phyloP scores from a whole-genome alignment of 352 stramenopile species.

The Phytophthora ohioensis region DNA sequence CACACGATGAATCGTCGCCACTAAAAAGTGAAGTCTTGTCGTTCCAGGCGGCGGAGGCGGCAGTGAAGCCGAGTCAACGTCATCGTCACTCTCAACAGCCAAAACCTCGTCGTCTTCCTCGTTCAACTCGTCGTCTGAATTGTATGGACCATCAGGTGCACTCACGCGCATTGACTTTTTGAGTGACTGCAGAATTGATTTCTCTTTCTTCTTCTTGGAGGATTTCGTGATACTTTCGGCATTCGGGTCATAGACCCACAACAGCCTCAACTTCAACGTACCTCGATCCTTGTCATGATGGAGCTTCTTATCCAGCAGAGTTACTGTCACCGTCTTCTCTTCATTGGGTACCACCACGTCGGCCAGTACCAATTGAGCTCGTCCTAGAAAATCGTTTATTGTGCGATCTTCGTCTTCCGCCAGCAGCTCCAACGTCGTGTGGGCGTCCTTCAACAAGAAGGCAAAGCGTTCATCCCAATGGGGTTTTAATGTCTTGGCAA shows the following conservation, averaged over 20 bases:
- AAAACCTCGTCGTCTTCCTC: slow-evolving; percentile 58
- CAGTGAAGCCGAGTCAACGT: slow-evolving; percentile 28
- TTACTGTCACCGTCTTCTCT: slow-evolving; percentile 57
- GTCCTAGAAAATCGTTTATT: slow-evolving; percentile 79
- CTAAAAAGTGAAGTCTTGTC: slow-evolving; percentile 58
- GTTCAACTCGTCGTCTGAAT: slow-evolving; percentile 57
- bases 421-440: slow-evolving; percentile 60
- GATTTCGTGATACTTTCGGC: slow-evolving; percentile 51
- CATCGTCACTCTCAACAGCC: slow-evolving; percentile 33
- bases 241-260: slow-evolving; percentile 62
- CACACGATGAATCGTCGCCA: slow-evolving; percentile 66
- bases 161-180: slow-evolving; percentile 55
- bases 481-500: slow-evolving; percentile 77
- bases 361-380: slow-evolving; percentile 57
- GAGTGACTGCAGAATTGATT: slow-evolving; percentile 60
- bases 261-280: slow-evolving; percentile 59
- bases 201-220: slow-evolving; percentile 55
- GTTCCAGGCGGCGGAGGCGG: slow-evolving; percentile 52
- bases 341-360: slow-evolving; percentile 56
- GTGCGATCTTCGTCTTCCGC: slow-evolving; percentile 75
- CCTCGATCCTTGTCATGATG: slow-evolving; percentile 63
- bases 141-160: slow-evolving; percentile 50
- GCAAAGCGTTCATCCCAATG: slow-evolving; percentile 81
- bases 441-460: slow-evolving; percentile 60
- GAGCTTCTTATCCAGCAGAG: slow-evolving; percentile 67